phyloP scores from a whole-genome alignment of 495 filamentous ascomycete species.

The Podospora fimiseda region DNA sequence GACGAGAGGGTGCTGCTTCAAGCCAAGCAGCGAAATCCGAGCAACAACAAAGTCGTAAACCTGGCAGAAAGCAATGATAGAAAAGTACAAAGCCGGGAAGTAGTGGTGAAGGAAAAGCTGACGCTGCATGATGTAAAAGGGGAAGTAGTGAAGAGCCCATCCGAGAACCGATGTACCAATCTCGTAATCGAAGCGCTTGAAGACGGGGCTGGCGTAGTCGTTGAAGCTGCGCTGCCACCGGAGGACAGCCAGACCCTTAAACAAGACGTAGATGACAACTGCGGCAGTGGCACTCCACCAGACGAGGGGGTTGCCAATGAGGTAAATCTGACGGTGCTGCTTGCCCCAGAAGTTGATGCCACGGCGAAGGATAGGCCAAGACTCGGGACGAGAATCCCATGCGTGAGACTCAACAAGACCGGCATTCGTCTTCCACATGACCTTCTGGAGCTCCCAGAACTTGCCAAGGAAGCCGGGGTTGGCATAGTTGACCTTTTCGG shows the following conservation, averaged over 20 bases:
- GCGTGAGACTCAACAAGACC: constrained; percentile 93
- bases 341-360: constrained; percentile 99
- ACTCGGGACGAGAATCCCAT: constrained; percentile 92
- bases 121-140: constrained; percentile 92
- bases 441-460: constrained; percentile 98
- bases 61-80: constrained; percentile 81
- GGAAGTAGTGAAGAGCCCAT: constrained; percentile 94
- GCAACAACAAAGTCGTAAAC: constrained; percentile 75
- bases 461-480: constrained; percentile 96
- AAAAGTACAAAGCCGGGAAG: constrained; percentile 85
- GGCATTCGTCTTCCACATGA: constrained; percentile 99
- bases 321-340: constrained; percentile 88
- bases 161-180: constrained; percentile 83
- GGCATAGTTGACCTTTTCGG: constrained; percentile 91
- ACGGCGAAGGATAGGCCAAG: constrained; percentile 87
- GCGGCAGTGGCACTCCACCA: constrained; percentile 91
- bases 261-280: constrained; percentile 65
- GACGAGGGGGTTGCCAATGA: constrained; percentile 90
- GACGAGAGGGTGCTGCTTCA: constrained; percentile 64
- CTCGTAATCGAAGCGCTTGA: constrained; percentile 97
- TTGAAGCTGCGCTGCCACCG: constrained; percentile 89
- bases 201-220: constrained; percentile 72
- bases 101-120: constrained; percentile 96
- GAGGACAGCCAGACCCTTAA: constrained; percentile 83
- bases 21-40: constrained; percentile 58